Evolutionary conservation across 23 red algal genomes (phyloP), one percentile per base, ranked within the genome.

Genomic region (Gracilariopsis chorda): DNA sequence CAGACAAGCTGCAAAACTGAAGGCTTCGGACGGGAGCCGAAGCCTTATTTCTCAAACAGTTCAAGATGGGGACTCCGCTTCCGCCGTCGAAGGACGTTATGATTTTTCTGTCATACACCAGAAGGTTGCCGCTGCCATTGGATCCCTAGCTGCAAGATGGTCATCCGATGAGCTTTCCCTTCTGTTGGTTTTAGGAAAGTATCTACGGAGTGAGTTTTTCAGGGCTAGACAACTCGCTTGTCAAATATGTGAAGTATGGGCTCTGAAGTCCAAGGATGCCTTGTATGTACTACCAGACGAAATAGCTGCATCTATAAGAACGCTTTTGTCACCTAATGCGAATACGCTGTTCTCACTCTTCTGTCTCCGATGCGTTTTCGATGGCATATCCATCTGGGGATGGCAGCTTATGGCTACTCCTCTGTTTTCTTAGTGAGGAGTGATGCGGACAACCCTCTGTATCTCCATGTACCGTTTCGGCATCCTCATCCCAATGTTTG

Each of bases 41-140:
- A 82, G 78, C 46, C 14, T 65, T 13, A 93, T 93, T 51, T 52
- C 69, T 2, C 78, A 60, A 58, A 73, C 75, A 37, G 36, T 57
- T 45, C 61, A 82, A 56, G 74, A 73, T 69, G 88, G 77, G 33
- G 77, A 72, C 55, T 52, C 77, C 5, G 75, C 77, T 30, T 75
- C 88, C 24, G 75, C 75, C 14, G 60, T 48, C 30, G 92, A 94
- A 70, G 92, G 92, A 3, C 83, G 73, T 46, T 86, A 80, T 58
- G 92, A 94, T 48, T 83, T 73, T 36, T 65, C 83, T 1, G 24
- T 82, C 16, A 94, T 94, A 83, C 92, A 94, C 49, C 45, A 69
- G 57, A 58, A 81, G 8, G 76, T 74, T 36, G 83, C 92, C 14
- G 73, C 81, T 27, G 92, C 83, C 3, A 33, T 94, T n/a, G 92